A percentile compares a stretch with the other conserved stretches of the same genome.
phyloP scores from a whole-genome alignment of 1,284 basidiomycete species.

The Fistulinella cinereoalba region DNA sequence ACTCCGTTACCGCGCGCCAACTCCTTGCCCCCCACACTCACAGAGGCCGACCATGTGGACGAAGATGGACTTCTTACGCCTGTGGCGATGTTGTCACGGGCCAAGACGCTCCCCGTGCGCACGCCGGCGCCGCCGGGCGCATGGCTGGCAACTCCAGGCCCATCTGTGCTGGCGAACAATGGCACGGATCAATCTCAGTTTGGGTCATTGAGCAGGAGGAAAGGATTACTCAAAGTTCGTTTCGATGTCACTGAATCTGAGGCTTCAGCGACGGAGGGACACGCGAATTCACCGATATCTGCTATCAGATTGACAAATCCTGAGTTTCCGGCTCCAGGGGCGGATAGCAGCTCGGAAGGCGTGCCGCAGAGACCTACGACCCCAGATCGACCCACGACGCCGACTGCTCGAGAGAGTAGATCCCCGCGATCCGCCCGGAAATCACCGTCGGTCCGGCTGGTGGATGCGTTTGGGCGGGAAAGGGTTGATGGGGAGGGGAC shows the following conservation, averaged over 20 bases:
- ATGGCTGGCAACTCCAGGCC: constrained; percentile 62
- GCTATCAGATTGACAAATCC: constrained; percentile 27
- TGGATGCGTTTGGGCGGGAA: constrained; percentile 58
- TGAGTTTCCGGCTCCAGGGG: constrained; percentile 14
- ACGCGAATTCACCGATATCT: constrained; percentile 25
- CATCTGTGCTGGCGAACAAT: constrained; percentile 18
- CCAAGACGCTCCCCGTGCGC: constrained; percentile 43
- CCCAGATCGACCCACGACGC: constrained; percentile 21
- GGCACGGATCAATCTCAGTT: constrained; percentile 30
- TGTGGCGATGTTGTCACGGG: constrained; percentile 42
- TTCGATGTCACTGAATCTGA: constrained; percentile 54
- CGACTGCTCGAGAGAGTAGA: constrained; percentile 22
- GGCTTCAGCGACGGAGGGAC: constrained; percentile 39
- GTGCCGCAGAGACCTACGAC: constrained; percentile 14
- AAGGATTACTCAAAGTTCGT: constrained; percentile 57
- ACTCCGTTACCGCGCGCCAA: constrained; percentile 25
- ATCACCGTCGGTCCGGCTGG: constrained; percentile 51
- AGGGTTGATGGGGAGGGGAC: constrained; percentile 15
- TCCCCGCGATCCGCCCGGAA: constrained; percentile 41
- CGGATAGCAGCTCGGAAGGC: too few species aligned
- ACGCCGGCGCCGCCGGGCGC: constrained; percentile 73
- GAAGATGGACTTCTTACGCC: constrained; percentile 43
- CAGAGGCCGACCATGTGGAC: constrained; percentile 16
- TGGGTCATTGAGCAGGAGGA: constrained; percentile 34
- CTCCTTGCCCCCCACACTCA: constrained; percentile 23